These are phyloP conservation scores for Malassezia yamatoensis DNA, from an alignment of 1,284 basidiomycete genomes.

Conservation along the genomic window DNA sequence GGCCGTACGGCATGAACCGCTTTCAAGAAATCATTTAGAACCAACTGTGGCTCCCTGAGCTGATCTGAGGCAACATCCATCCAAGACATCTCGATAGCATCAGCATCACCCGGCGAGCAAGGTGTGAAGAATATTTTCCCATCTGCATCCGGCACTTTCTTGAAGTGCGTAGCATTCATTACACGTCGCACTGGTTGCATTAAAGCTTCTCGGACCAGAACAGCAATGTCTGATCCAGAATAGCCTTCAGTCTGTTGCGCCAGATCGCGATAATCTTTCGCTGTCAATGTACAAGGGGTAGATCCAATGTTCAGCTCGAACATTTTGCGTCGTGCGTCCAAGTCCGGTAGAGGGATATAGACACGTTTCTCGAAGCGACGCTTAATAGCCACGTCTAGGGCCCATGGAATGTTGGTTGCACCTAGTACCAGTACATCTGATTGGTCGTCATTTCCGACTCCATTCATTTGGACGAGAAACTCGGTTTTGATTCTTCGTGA, in stretches of 20 bases:
- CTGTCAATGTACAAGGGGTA: conserved; percentile 73
- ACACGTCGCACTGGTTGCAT: conserved; percentile 99
- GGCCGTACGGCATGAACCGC: conserved; percentile 72
- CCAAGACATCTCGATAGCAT: conserved; percentile 80
- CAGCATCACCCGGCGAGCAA: conserved; percentile 21
- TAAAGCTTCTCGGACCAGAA: conserved; percentile 87
- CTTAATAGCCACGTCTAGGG: conserved; percentile 94
- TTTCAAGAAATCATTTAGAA: conserved; percentile 67
- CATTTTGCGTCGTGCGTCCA: conserved; percentile 86
- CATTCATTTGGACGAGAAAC: conserved; percentile 93
- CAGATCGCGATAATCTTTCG: conserved; percentile 69
- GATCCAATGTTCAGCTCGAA: conserved; percentile 91
- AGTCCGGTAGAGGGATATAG: conserved; percentile 90
- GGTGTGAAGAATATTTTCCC: conserved; percentile 19
- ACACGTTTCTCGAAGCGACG: conserved; percentile 96
- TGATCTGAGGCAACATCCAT: conserved; percentile 83
- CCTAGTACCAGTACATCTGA: conserved; percentile 89
- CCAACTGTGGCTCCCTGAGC: conserved; percentile 57
- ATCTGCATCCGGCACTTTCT: conserved; percentile 51
- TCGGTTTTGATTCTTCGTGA: conserved; percentile 95
- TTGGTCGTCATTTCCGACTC: conserved; percentile 84
- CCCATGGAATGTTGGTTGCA: conserved; percentile 85
- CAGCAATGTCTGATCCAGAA: conserved; percentile 89
- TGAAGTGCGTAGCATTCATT: conserved; percentile 89
- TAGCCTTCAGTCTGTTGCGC: conserved; percentile 83